Conservation (phyloP, 2,329 filamentous ascomycete genomes). For the Alternaria alternata region DNA sequence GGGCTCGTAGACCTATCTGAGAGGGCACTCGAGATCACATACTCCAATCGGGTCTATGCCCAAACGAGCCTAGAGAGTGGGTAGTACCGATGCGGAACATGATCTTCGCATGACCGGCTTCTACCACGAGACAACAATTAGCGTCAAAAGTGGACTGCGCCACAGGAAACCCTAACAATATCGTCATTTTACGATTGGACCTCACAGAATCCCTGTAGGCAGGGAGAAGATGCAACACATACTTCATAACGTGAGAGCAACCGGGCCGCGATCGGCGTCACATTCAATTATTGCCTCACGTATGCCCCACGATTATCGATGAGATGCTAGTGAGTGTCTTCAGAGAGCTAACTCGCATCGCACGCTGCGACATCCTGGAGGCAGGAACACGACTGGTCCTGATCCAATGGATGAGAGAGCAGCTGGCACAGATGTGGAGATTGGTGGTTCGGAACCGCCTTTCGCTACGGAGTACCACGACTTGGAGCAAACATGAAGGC, state of each 20-base stretch:
- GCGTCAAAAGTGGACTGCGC: not conserved
- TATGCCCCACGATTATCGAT: not conserved
- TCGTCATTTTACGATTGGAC: not conserved
- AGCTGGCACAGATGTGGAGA: not conserved
- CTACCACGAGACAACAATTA: not conserved
- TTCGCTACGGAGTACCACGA: not conserved
- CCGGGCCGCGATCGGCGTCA: not conserved
- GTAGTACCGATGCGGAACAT: not conserved
- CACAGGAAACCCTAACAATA: not conserved
- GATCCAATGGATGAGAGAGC: not conserved
- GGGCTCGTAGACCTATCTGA: not conserved
- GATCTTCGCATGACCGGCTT: not conserved
- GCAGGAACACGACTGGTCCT: not conserved
- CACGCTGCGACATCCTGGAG: not conserved
- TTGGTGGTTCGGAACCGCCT: not conserved
- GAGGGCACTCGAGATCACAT: not conserved
- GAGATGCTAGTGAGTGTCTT: not conserved
- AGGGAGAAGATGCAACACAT: not conserved
- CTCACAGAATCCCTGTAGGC: not conserved
- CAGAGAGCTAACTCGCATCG: not conserved
- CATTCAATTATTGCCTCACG: not conserved
- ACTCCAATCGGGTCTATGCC: conserved; percentile 2
- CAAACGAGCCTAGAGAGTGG: not conserved
- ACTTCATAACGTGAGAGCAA: not conserved
- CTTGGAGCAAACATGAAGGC: not conserved